Percentiles rank a stretch among this genome's conserved stretches.
Conservation (phyloP, 1,284 basidiomycete genomes). For the Baeospora myosura region DNA sequence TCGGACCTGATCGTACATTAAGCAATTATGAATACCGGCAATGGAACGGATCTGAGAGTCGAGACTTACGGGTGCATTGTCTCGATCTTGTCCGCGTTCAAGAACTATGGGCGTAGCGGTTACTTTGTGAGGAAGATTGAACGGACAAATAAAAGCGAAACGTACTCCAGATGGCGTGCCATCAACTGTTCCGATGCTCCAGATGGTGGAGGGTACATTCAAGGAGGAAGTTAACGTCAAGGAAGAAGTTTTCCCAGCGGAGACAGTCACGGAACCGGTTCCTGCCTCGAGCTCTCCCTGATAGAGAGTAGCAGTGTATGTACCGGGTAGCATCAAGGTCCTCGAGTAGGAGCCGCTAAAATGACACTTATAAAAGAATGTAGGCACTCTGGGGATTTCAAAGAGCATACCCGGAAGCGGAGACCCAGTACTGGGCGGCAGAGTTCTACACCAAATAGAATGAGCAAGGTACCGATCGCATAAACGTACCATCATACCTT, state of each 20-base stretch:
- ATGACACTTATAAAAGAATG: constrained; percentile 2
- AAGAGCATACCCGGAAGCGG: constrained; percentile 27
- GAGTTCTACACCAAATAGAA: constrained; percentile 23
- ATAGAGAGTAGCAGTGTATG: constrained; percentile 33
- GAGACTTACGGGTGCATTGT: constrained; percentile 38
- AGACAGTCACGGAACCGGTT: constrained; percentile 33
- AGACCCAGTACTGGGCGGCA: constrained; percentile 39
- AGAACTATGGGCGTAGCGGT: constrained; percentile 20
- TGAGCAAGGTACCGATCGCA: background rate
- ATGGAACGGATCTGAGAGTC: background rate
- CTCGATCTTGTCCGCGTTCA: constrained; percentile 42
- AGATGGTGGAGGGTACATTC: constrained; percentile 29
- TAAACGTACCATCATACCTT: constrained; percentile 21
- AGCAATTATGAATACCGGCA: no score
- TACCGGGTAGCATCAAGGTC: constrained; percentile 41
- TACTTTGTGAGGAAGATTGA: background rate
- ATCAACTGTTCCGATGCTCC: constrained; percentile 41
- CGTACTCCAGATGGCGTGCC: constrained; percentile 35
- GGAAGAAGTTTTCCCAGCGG: constrained; percentile 30
- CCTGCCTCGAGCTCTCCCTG: constrained; percentile 39
- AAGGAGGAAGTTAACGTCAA: constrained; percentile 26
- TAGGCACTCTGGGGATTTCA: background rate
- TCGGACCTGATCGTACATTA: constrained; percentile 26
- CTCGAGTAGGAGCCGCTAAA: constrained; percentile 34
- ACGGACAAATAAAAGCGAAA: no score